A percentile compares a stretch with the other conserved stretches of the same genome.
Evolutionary conservation across 148 eudicot species (phyloP).

Genomic region (Dianthus caryophyllus): DNA sequence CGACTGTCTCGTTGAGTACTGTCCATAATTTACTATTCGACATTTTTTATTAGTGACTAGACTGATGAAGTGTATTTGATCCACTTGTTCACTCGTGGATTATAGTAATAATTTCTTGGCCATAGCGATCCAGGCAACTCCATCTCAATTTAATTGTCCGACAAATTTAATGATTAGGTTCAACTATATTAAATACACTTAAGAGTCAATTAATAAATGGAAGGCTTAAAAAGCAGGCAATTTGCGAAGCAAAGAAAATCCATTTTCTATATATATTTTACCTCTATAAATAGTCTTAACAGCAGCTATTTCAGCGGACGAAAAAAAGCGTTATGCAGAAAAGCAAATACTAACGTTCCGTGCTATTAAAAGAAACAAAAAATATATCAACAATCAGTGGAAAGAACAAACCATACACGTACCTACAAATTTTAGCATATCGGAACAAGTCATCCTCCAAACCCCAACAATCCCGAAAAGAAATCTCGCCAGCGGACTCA

Average conservation of each 20-base stretch:
- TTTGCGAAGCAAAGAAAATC: not conserved
- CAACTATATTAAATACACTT: not conserved
- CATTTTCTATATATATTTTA: not conserved
- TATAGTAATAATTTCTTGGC: not conserved
- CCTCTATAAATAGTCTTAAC: not conserved
- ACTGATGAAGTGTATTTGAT: not conserved
- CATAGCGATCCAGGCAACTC: not conserved
- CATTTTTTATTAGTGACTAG: not conserved
- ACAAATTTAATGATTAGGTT: not conserved
- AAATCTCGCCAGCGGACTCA: constrained; percentile 49
- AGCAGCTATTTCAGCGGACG: not conserved
- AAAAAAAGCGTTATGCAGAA: not conserved
- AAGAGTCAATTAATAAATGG: not conserved
- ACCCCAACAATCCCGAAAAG: constrained; percentile 86
- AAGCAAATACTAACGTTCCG: not conserved
- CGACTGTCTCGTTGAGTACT: too few relatives aligned
- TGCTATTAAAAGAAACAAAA: not conserved
- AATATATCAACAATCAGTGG: not conserved
- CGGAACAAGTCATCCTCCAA: constrained; percentile 63
- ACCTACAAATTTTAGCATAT: constrained; percentile 68
- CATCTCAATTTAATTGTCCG: not conserved
- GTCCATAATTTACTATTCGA: not conserved
- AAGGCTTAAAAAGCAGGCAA: not conserved
- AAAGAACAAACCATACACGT: constrained; percentile 19
- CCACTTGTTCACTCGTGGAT: not conserved